Evolutionary conservation across 257 asterid genomes (phyloP).

Genomic region (Fraxinus pennsylvanica): DNA sequence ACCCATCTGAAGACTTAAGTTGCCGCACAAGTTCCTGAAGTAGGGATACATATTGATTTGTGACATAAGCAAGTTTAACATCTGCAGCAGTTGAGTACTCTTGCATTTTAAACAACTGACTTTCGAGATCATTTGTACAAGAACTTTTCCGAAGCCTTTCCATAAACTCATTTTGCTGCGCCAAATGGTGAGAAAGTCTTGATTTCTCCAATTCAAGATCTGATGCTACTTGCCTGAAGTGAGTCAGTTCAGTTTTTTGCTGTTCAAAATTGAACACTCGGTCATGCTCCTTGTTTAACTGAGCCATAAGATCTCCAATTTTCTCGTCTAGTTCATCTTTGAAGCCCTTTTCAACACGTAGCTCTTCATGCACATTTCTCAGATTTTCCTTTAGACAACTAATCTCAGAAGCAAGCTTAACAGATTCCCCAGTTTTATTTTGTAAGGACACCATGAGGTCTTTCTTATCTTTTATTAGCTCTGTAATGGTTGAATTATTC

Average conservation of each 20-base stretch:
- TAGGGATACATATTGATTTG: slow-evolving; percentile 27
- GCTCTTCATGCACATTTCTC: slow-evolving; percentile 49
- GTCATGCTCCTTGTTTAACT: slow-evolving; percentile 44
- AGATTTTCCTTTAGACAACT: slow-evolving; percentile 47
- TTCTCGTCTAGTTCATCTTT: slow-evolving; percentile 54
- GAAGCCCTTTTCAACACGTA: slow-evolving; percentile 44
- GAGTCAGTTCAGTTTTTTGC: slow-evolving; percentile 55
- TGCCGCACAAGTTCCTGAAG: slow-evolving; percentile 41
- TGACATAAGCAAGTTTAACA: slow-evolving; percentile 35
- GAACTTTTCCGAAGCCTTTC: slow-evolving; percentile 47
- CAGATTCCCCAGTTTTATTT: slow-evolving; percentile 54
- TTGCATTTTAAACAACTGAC: slow-evolving; percentile 45
- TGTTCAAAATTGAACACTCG: slow-evolving; percentile 39
- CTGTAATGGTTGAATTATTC: slow-evolving; percentile 45
- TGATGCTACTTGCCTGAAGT: slow-evolving; percentile 45
- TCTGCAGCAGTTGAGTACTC: slow-evolving; percentile 37
- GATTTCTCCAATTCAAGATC: slow-evolving; percentile 66
- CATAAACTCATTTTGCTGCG: slow-evolving; percentile 43
- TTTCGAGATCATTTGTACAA: slow-evolving; percentile 46
- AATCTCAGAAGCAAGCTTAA: slow-evolving; percentile 57
- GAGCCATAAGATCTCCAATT: slow-evolving; percentile 54
- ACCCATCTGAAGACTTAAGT: slow-evolving; percentile 47
- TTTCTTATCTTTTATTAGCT: slow-evolving; percentile 55
- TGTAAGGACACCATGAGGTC: slow-evolving; percentile 47
- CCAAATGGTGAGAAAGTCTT: slow-evolving; percentile 50